Evolutionary conservation across 257 asterid genomes (phyloP), one percentile per base, ranked within the genome.

Genomic region (Lavandula angustifolia): DNA sequence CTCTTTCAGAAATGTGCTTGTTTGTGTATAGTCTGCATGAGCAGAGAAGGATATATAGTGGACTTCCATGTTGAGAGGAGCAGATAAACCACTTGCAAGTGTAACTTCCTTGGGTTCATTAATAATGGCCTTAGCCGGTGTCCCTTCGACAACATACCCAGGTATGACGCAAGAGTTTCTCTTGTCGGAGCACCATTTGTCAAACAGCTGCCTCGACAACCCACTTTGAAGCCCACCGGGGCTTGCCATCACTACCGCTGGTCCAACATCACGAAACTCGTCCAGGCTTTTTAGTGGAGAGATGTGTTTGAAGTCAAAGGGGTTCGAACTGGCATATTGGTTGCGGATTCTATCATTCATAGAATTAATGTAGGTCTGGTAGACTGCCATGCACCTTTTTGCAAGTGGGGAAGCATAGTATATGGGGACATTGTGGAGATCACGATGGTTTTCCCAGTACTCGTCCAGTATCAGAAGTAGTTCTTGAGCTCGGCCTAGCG

Each of bases 331-430:
- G 57, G 81, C 88, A 59, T 79, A 82, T 52, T 86, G 97, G 64
- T 79, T 90, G 35, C 95, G 80, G 52, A 94, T 90, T 71, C 96
- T 84, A 55, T 87, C 97, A 9, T 94, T 94, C 99, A 94, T 94
- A 65, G 96, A 71, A 66, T 90, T 94, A 49, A 94, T 88, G 73
- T 86, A 94, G 13, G 99, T 84, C 71, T 94, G 99, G 73, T 94
- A 94, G 49, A 94, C 97, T 41, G 95, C 87, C 95, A 94, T 80
- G 69, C 99, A 94, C 81, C 95, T 78, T 68, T 91, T 91, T 18
- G 99, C 99, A 37, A 94, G 95, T 7, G 97, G 99, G 29, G 99
- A 94, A 37, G 99, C 99, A 60, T 94, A 94, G 47, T 90, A 94
- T 78, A 94, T 86, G 35, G 97, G 96, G 57, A 94, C 73, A 29